These are phyloP conservation scores for Jasminum sambac DNA, from an alignment of 257 asterid genomes.

Conservation along the genomic window DNA sequence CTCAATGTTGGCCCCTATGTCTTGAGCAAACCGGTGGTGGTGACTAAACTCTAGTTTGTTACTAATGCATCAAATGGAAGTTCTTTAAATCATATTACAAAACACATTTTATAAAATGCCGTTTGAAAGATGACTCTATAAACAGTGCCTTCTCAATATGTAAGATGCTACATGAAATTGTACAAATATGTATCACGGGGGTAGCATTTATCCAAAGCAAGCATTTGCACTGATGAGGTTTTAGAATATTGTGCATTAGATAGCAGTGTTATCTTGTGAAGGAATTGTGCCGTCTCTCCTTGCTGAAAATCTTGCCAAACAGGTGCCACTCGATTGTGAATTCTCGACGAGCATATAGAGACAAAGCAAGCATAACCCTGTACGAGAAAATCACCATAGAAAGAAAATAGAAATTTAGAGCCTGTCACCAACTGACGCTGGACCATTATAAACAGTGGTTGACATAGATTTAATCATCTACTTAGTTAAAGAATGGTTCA, in stretches of 20 bases:
- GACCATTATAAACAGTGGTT: background rate
- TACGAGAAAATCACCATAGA: constrained; percentile 17
- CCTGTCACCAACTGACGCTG: background rate
- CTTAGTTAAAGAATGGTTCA: background rate
- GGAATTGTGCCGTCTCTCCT: constrained; percentile 49
- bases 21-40: background rate
- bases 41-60: background rate
- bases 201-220: constrained; percentile 11
- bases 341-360: constrained; percentile 58
- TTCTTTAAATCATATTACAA: background rate
- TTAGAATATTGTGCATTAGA: constrained; percentile 20
- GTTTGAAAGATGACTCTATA: background rate
- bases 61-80: background rate
- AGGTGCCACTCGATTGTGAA: constrained; percentile 38
- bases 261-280: constrained; percentile 39
- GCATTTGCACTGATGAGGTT: background rate
- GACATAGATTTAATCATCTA: background rate
- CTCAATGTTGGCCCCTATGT: background rate
- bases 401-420: background rate
- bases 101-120: background rate
- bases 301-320: constrained; percentile 43
- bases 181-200: background rate
- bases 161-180: background rate
- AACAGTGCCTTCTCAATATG: background rate
- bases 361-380: constrained; percentile 86